Evolutionary conservation across 345 rosid species (phyloP), one percentile per base, ranked within the genome.

Genomic region (Salix caprea): DNA sequence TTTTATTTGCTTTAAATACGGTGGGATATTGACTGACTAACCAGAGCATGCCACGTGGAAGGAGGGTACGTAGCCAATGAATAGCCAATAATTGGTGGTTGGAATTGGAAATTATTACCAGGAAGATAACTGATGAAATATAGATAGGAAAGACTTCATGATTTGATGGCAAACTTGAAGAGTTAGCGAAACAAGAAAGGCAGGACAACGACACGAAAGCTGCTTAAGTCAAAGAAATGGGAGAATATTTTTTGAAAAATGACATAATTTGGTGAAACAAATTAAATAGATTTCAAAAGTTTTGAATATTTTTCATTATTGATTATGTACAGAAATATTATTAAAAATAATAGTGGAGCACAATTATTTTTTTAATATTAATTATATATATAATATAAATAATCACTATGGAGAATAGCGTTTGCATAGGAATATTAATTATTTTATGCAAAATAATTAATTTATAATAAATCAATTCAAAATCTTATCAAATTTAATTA

Each of bases 111-210:
- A 39, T 16, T 48, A 40, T 40, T 40, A 10, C 12, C 1, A 65
- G 65, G 46, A 12, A 6, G 12, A 30, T 69, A 65, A 36, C 24
- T 42, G 46, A 67, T 14, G 71, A 18, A 21, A 52, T 40, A 30
- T 75, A 62, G 48, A 65, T 65, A 32, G 37, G 37, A 34, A 34
- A 34, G 74, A 48, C 34, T 76, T 72, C 37, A 54, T 69, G 83
- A 75, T 75, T 78, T 84, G 85, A 84, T 30, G 69, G 84, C 34
- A 64, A 79, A 69, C 75, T 56, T 72, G 71, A 71, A 71, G 44
- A 67, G 74, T 15, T 34, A 36, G 66, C 16, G 30, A 44, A 21
- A 75, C 46, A 19, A 60, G 21, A 68, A 61, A 48, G 44, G 79
- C 46, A 48, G 40, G 77, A 44, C 34, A 77, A 81, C 74, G 85